phyloP scores from a whole-genome alignment of 441 rosid species.

The Manihot esculenta region DNA sequence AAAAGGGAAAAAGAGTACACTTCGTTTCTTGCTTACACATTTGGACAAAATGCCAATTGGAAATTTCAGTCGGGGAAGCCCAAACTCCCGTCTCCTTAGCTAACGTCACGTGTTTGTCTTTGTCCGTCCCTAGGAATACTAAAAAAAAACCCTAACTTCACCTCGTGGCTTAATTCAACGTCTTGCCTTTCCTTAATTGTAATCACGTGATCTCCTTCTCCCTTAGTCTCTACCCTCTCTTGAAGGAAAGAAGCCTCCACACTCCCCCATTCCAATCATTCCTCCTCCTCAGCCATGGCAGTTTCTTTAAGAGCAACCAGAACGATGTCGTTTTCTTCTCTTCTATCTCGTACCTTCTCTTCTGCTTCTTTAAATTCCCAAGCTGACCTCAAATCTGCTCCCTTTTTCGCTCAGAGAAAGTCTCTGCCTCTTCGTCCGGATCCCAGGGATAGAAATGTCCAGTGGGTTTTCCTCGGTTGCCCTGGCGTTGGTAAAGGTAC shows the following conservation, averaged over 20 bases:
- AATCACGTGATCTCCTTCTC: too few relatives aligned
- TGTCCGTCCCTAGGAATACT: background rate
- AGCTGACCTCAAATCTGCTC: constrained; percentile 38
- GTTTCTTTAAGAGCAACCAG: constrained; percentile 23
- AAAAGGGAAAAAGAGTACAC: too few relatives aligned
- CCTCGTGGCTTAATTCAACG: constrained; percentile 24
- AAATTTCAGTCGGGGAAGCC: too few relatives aligned
- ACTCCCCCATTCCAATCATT: too few relatives aligned
- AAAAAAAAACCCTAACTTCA: too few relatives aligned
- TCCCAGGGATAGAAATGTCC: constrained; percentile 45
- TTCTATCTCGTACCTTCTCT: constrained; percentile 20
- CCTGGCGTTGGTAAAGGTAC: constrained; percentile 98
- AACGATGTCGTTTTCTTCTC: constrained; percentile 26
- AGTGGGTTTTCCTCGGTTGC: constrained; percentile 96
- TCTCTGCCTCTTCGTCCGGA: constrained; percentile 28
- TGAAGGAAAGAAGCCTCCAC: background rate
- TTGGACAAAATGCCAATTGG: too few relatives aligned
- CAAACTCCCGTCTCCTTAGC: too few relatives aligned
- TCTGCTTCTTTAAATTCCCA: constrained; percentile 36
- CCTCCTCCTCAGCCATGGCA: constrained; percentile 34
- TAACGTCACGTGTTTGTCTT: background rate
- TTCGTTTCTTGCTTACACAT: too few relatives aligned
- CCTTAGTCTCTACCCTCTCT: too few relatives aligned
- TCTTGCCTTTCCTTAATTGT: too few relatives aligned
- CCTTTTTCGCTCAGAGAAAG: constrained; percentile 23